Percentiles rank a stretch among this genome's conserved stretches.
Conservation (phyloP, 345 rosid genomes). For the Hevea brasiliensis region DNA sequence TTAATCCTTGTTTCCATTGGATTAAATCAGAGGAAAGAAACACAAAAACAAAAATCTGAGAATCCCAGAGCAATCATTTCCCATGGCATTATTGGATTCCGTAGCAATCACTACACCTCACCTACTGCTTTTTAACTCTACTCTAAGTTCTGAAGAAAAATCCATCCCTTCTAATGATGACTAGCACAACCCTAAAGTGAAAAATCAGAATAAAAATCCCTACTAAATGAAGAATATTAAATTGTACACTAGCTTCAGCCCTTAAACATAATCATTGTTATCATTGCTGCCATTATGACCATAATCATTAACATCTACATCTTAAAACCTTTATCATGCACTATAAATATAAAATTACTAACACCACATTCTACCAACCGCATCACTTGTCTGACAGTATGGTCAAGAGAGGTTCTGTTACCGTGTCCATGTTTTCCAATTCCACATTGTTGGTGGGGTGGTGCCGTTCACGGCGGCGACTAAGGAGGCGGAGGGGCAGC, state of each 20-base stretch:
- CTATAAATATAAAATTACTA: conserved; percentile 6
- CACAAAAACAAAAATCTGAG: too few species aligned
- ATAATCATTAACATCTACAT: conserved; percentile 31
- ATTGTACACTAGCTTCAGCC: too few species aligned
- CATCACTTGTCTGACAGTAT: neutral
- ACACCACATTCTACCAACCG: neutral
- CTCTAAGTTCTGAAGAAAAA: neutral
- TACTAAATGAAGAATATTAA: neutral
- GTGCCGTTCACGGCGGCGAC: conserved; percentile 48
- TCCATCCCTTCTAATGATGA: conserved; percentile 46
- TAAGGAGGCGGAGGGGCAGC: conserved; percentile 49
- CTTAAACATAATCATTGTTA: conserved; percentile 31
- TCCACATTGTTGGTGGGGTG: conserved; percentile 39
- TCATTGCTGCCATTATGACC: conserved; percentile 49
- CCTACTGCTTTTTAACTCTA: conserved; percentile 18
- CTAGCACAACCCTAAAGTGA: conserved; percentile 27
- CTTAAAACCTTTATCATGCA: neutral
- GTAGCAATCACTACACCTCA: conserved; percentile 23
- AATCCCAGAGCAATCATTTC: conserved; percentile 1
- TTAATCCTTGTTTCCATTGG: too few species aligned
- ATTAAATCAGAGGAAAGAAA: too few species aligned
- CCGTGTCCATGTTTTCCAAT: conserved; percentile 33
- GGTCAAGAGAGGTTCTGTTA: conserved; percentile 28
- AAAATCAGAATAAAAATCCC: conserved; percentile 2
- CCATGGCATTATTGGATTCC: conserved; percentile 23